Conservation (phyloP, 2,329 filamentous ascomycete species). For the Fusarium pseudograminearum region DNA sequence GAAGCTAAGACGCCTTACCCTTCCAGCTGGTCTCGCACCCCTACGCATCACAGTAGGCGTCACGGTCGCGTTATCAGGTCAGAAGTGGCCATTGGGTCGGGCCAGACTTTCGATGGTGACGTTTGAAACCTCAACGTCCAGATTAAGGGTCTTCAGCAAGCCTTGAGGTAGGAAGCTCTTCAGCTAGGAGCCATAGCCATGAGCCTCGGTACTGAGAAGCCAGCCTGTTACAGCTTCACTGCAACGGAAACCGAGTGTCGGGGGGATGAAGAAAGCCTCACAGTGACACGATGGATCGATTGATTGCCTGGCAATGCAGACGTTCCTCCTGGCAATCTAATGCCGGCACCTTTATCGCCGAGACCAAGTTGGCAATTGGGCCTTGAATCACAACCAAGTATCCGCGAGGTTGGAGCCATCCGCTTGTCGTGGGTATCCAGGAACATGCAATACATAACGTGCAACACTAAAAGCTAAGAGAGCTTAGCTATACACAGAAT, state of each 20-base stretch:
- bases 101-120: constrained; percentile 14
- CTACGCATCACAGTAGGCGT: constrained; percentile 10
- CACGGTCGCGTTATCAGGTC: constrained; percentile 13
- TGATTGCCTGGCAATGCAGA: not conserved
- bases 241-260: too few species aligned
- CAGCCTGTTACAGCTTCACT: not conserved
- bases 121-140: constrained; percentile 32
- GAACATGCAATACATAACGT: constrained; percentile 15
- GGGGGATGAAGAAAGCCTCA: not conserved
- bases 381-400: not conserved
- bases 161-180: not conserved
- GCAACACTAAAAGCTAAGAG: not conserved
- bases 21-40: not conserved
- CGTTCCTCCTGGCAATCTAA: too few species aligned
- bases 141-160: constrained; percentile 9
- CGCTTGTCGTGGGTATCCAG: constrained; percentile 9
- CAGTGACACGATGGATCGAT: not conserved
- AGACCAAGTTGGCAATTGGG: not conserved
- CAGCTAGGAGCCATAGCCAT: not conserved
- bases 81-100: constrained; percentile 16
- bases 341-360: not conserved
- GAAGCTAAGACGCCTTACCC: constrained; percentile 7
- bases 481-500: not conserved
- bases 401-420: constrained; percentile 1
- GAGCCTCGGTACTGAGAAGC: not conserved